Percentiles rank a stretch among this genome's conserved stretches.
Evolutionary conservation across 2,329 filamentous ascomycete species (phyloP).

Genomic region (Chrysoporthe cubensis): DNA sequence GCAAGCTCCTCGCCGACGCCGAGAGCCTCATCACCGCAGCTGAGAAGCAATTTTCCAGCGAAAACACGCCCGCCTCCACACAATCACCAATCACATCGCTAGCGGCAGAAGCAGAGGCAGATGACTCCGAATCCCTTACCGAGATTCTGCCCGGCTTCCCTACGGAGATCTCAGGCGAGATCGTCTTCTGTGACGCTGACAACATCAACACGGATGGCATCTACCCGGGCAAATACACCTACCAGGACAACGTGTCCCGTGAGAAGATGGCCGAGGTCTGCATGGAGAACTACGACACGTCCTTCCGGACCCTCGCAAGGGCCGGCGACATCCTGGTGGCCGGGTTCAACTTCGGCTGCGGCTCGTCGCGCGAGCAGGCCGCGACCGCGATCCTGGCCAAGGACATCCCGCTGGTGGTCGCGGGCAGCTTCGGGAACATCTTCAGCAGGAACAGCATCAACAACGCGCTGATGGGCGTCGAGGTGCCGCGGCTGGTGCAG

Average conservation of each 20-base stretch:
- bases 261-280: conserved; percentile 81
- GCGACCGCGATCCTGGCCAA: conserved; percentile 85
- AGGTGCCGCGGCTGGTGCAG: conserved; percentile 69
- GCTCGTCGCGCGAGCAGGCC: conserved; percentile 80
- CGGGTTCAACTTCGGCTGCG: conserved; percentile 89
- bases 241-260: conserved; percentile 77
- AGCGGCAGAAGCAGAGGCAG: background rate
- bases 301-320: conserved; percentile 67
- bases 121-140: conserved; percentile 44
- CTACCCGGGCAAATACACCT: conserved; percentile 88
- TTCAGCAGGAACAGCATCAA: conserved; percentile 81
- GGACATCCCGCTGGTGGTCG: conserved; percentile 77
- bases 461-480: conserved; percentile 74
- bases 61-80: background rate
- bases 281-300: conserved; percentile 90
- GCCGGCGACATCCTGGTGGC: conserved; percentile 80
- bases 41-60: conserved; percentile 45
- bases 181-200: conserved; percentile 79
- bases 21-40: conserved; percentile 63
- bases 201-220: conserved; percentile 94
- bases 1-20: conserved; percentile 70
- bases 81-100: background rate
- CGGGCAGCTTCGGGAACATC: conserved; percentile 83
- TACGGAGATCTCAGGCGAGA: conserved; percentile 80
- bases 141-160: conserved; percentile 72